These are phyloP conservation scores for Torrubiella hemipterigena DNA, from an alignment of 2,329 filamentous ascomycete genomes.

Conservation along the genomic window DNA sequence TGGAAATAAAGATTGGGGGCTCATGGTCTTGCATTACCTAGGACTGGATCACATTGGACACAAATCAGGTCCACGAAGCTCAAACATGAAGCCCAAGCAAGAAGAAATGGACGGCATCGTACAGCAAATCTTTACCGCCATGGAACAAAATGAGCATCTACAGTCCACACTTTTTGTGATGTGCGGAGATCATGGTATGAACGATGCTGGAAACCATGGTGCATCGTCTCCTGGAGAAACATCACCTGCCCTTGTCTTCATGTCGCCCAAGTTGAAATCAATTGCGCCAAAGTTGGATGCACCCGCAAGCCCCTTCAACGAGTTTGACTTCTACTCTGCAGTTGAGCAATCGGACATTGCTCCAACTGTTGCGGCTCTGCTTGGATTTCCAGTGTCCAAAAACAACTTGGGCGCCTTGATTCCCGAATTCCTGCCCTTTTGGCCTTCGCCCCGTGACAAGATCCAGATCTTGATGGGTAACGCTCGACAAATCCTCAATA, in stretches of 20 bases:
- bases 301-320: slow-evolving; percentile 48
- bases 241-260: slow-evolving; percentile 81
- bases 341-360: slow-evolving; percentile 94
- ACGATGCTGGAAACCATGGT: slow-evolving; percentile 93
- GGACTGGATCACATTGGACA: slow-evolving; percentile 96
- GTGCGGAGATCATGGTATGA: slow-evolving; percentile 98
- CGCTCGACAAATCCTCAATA: slow-evolving; percentile 64
- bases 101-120: slow-evolving; percentile 85
- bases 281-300: slow-evolving; percentile 31
- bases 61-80: slow-evolving; percentile 79
- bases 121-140: slow-evolving; percentile 60
- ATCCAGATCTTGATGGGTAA: slow-evolving; percentile 65
- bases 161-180: slow-evolving; percentile 71
- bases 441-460: slow-evolving; percentile 42
- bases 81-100: slow-evolving; percentile 89
- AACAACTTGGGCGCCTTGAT: slow-evolving; percentile 89
- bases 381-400: slow-evolving; percentile 77
- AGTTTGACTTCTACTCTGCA: slow-evolving; percentile 72
- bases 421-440: slow-evolving; percentile 64
- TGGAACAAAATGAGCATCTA: slow-evolving; percentile 60
- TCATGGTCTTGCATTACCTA: slow-evolving; percentile 89
- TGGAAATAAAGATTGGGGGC: slow-evolving; percentile 70
- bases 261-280: slow-evolving; percentile 66
- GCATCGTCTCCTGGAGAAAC: slow-evolving; percentile 91
- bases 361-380: slow-evolving; percentile 72